phyloP scores from a whole-genome alignment of 208 protist species.

The Leptomonas seymouri region DNA sequence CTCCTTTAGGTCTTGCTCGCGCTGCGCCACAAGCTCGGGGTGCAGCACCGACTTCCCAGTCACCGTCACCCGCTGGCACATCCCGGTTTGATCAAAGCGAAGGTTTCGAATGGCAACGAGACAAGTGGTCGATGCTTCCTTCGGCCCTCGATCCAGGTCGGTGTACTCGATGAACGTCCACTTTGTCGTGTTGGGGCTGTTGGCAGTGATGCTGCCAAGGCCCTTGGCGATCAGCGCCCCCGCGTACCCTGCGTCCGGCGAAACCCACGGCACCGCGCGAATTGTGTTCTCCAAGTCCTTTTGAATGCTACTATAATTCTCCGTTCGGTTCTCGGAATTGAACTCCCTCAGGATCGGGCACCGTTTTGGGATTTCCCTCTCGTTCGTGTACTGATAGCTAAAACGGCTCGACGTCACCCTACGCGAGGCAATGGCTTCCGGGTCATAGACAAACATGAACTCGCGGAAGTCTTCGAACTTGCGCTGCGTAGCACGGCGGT shows the following conservation, averaged over 20 bases:
- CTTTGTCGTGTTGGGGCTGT: slow-evolving; percentile 71
- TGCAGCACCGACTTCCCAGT: slow-evolving; percentile 49
- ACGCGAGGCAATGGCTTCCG: slow-evolving; percentile 58
- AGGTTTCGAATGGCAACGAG: slow-evolving; percentile 69
- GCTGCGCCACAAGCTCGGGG: slow-evolving; percentile 36
- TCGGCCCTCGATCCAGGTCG: slow-evolving; percentile 34
- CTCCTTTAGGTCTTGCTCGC: slow-evolving; percentile 35
- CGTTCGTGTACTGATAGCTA: slow-evolving; percentile 67
- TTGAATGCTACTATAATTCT: slow-evolving; percentile 43
- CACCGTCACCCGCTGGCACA: slow-evolving; percentile 73
- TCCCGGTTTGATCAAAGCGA: slow-evolving; percentile 62
- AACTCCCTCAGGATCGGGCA: slow-evolving; percentile 64
- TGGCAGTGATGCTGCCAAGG: slow-evolving; percentile 52
- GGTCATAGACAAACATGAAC: slow-evolving; percentile 80
- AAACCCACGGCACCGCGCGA: slow-evolving; percentile 44
- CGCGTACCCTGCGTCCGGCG: slow-evolving; percentile 60
- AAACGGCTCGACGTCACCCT: slow-evolving; percentile 59
- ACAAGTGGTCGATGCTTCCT: slow-evolving; percentile 35
- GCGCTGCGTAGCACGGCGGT: slow-evolving; percentile 72
- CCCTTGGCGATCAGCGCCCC: slow-evolving; percentile 60
- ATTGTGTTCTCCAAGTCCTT: slow-evolving; percentile 43
- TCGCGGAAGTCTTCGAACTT: slow-evolving; percentile 81
- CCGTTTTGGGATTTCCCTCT: slow-evolving; percentile 60
- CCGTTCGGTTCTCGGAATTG: slow-evolving; percentile 56
- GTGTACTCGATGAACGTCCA: slow-evolving; percentile 86